Evolutionary conservation across 495 filamentous ascomycete genomes (phyloP), one percentile per base, ranked within the genome.

Genomic region (Cryomyces antarcticus): DNA sequence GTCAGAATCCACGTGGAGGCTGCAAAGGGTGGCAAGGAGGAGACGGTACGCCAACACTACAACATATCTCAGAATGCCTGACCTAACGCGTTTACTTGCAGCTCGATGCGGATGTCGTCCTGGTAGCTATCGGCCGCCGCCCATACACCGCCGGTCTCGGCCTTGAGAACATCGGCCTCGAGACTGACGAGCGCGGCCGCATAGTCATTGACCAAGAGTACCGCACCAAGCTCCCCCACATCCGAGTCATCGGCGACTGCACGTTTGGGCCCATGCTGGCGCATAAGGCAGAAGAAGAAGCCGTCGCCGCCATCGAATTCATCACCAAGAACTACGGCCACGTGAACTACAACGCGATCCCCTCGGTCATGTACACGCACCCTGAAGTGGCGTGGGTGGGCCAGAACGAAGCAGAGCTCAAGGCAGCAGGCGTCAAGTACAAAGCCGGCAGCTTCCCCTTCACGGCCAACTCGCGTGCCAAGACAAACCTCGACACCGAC

Each of bases 191-290:
- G 53, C 76, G 77, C 41, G 89, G 92, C 61, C 83, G 89, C 42
- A 70, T 97, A 35, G 77, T 96, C 54, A 94, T 97, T 61, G 89
- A 97, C 71, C 79, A 83, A 55, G 85, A 97, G 67, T 97, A 93
- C 71, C 85, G 89, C 65, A 96, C 89, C 55, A 94, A 93, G 69
- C 61, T 88, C 42, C 79, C 85, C 9, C 92, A 97, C 67, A 93
- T 97, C 62, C 87, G 89, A 49, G 87, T 86, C 56, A 78, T 97
- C 50, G 89, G 89, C 55, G 89, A 97, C 63, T 82, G 75, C 60
- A 97, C 89, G 12, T 97, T 96, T 64, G 89, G 89, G 12, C 92
- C 89, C 53, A 97, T 97, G 89, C 77, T 97, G 54, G 89, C 89
- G 41, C 89, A 97, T 73, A 97, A 97, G 73, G 89, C 92, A 36